Percentiles rank a stretch among this genome's conserved stretches.
These are phyloP conservation scores for Thymus quinquecostatus DNA, from an alignment of 257 asterid genomes.

Conservation along the genomic window DNA sequence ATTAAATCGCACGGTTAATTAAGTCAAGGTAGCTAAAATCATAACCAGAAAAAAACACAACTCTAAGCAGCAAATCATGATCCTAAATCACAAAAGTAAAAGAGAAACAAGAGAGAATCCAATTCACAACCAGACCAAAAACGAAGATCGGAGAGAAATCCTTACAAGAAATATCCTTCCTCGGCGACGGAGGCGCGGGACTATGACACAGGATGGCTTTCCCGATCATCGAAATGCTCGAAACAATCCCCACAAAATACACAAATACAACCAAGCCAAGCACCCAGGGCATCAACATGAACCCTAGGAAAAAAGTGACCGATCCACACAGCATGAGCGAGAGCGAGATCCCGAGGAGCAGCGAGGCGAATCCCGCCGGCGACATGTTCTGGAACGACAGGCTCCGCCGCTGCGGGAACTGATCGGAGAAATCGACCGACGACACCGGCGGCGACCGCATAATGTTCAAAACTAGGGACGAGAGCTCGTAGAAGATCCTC, in stretches of 20 bases:
- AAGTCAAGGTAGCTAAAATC: not conserved
- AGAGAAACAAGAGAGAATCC: not conserved
- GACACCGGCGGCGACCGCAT: conserved; percentile 47
- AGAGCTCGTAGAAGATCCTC: conserved; percentile 47
- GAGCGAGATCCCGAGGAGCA: conserved; percentile 73
- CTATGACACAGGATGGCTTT: conserved; percentile 55
- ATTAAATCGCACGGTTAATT: not conserved
- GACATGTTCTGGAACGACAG: conserved; percentile 57
- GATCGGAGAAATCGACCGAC: conserved; percentile 39
- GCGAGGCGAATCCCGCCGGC: conserved; percentile 79
- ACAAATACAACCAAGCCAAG: conserved; percentile 69
- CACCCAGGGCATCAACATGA: conserved; percentile 97
- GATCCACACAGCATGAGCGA: conserved; percentile 89
- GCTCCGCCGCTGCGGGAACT: conserved; percentile 27
- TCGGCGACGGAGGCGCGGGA: conserved; percentile 47
- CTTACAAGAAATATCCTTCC: conserved; percentile 64
- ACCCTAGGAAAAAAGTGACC: conserved; percentile 85
- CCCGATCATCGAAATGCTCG: conserved; percentile 82
- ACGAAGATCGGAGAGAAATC: not conserved
- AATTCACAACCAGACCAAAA: not conserved
- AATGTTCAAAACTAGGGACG: conserved; percentile 46
- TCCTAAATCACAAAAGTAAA: not conserved
- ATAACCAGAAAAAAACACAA: not conserved
- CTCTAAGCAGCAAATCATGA: not conserved
- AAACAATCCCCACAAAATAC: conserved; percentile 78